Percentiles rank a stretch among this genome's conserved stretches.
Conservation (phyloP, 2,329 filamentous ascomycete genomes). For the Epichloe coenophiala region DNA sequence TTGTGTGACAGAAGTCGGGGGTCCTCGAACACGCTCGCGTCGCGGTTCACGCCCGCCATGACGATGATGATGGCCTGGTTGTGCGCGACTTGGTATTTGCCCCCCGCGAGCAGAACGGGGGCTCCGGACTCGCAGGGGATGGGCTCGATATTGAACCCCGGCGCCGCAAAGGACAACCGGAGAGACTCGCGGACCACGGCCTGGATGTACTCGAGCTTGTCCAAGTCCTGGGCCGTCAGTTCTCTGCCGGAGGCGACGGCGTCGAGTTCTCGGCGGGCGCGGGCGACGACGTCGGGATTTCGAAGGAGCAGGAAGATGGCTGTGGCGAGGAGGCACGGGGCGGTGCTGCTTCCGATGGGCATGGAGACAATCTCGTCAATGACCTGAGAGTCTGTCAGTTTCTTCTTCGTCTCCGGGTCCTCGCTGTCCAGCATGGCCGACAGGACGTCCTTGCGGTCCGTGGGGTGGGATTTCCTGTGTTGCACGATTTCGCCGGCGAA, state of each 20-base stretch:
- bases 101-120: conserved; percentile 32
- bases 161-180: conserved; percentile 39
- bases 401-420: conserved; percentile 47
- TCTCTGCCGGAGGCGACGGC: conserved; percentile 31
- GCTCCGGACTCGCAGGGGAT: conserved; percentile 23
- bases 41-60: conserved; percentile 35
- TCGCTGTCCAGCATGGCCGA: conserved; percentile 42
- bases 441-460: conserved; percentile 45
- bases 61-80: conserved; percentile 36
- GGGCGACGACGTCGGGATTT: conserved; percentile 33
- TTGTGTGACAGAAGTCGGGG: conserved; percentile 77
- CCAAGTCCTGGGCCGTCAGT: conserved; percentile 33
- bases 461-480: conserved; percentile 37
- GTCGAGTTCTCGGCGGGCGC: conserved; percentile 41
- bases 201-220: conserved; percentile 38
- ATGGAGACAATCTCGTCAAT: conserved; percentile 58
- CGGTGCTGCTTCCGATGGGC: conserved; percentile 43
- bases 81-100: conserved; percentile 35
- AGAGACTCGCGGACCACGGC: conserved; percentile 41
- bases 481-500: conserved; percentile 43
- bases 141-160: conserved; percentile 41
- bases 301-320: conserved; percentile 37
- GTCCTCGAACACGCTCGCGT: conserved; percentile 37
- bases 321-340: conserved; percentile 30
- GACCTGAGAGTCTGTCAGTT: conserved; percentile 44